Evolutionary conservation across 2,329 filamentous ascomycete genomes (phyloP).

Genomic region (Periconia digitata): DNA sequence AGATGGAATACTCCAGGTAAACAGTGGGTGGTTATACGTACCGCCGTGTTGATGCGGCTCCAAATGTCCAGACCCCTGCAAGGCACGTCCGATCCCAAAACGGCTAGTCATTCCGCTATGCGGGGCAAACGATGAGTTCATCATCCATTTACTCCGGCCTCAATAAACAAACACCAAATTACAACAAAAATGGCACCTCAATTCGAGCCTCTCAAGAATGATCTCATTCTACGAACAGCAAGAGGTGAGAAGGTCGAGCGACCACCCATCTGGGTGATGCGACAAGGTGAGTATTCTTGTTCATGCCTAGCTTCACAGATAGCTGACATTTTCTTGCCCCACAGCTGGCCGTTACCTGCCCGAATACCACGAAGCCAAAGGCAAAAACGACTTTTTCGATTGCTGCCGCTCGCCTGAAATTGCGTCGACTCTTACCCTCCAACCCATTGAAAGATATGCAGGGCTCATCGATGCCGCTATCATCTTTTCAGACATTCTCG

Average conservation of each 20-base stretch:
- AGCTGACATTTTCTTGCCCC: slow-evolving; percentile 12
- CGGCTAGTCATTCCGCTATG: slow-evolving; percentile 18
- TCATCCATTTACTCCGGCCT: neutral
- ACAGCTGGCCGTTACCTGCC: slow-evolving; percentile 93
- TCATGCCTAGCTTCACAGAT: neutral
- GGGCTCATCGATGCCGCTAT: slow-evolving; percentile 95
- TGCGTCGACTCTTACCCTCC: slow-evolving; percentile 88
- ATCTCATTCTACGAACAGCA: slow-evolving; percentile 85
- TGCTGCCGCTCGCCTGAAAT: slow-evolving; percentile 94
- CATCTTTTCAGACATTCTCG: slow-evolving; percentile 98
- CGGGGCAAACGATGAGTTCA: slow-evolving; percentile 20
- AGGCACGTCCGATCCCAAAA: slow-evolving; percentile 21
- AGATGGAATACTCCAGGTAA: neutral
- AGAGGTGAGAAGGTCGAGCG: slow-evolving; percentile 92
- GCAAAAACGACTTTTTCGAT: slow-evolving; percentile 89
- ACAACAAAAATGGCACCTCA: slow-evolving; percentile 61
- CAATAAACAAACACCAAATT: slow-evolving; percentile 2
- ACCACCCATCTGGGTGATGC: slow-evolving; percentile 98
- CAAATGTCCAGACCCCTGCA: neutral
- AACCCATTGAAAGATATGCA: slow-evolving; percentile 88
- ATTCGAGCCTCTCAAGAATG: slow-evolving; percentile 88
- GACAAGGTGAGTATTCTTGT: slow-evolving; percentile 69
- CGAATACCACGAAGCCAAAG: slow-evolving; percentile 96
- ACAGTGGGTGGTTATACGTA: neutral
- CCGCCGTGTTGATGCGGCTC: neutral